Conservation (phyloP, 257 asterid genomes). For the Phtheirospermum japonicum region DNA sequence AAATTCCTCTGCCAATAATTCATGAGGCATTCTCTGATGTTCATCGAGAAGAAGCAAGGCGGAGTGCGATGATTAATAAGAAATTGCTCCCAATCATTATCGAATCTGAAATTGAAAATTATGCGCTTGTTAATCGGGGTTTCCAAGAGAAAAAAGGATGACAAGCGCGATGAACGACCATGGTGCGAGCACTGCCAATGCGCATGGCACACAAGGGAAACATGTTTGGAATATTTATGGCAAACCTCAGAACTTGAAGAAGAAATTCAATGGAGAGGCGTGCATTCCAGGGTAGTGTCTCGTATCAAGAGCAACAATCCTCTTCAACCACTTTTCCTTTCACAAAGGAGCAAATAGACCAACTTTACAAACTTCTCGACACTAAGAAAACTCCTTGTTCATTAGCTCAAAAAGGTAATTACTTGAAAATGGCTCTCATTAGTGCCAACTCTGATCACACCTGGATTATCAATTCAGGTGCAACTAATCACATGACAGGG, state of each 20-base stretch:
- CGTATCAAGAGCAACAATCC: neutral
- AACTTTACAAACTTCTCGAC: neutral
- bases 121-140: too few species aligned
- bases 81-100: too few species aligned
- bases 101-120: too few species aligned
- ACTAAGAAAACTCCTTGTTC: neutral
- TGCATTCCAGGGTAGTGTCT: neutral
- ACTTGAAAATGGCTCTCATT: neutral
- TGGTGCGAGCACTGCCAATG: too few species aligned
- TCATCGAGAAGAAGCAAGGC: too few species aligned
- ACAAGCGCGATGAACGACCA: too few species aligned
- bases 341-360: neutral
- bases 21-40: neutral
- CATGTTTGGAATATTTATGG: neutral
- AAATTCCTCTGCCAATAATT: neutral
- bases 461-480: neutral
- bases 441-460: neutral
- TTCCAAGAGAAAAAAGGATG: too few species aligned
- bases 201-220: neutral
- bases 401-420: neutral
- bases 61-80: too few species aligned
- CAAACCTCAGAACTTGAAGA: neutral
- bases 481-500: neutral
- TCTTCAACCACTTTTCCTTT: neutral
- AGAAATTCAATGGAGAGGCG: neutral